Base-by-base conservation (phyloP, 257 asterid genomes). In the Striga asiatica region DNA sequence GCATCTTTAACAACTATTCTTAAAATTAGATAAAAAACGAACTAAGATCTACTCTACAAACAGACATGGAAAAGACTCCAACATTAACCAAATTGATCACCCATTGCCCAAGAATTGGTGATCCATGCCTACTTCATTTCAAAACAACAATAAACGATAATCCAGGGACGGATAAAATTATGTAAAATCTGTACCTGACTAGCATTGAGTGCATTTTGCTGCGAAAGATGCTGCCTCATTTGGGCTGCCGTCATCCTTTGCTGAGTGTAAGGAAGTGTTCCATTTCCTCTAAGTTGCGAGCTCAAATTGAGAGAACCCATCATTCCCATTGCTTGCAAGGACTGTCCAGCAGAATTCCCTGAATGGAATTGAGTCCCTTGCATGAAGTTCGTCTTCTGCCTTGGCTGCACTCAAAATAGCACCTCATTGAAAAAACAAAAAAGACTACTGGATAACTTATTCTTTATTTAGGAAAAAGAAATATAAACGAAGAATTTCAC, bases 361-460 rank as follows among this genome's bases (percentile, higher is more conserved):
- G 82, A 69, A 62, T 81, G 91, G 61, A 78, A 78, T 76, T 87
- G 98, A 45, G 86, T 77, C 58, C 93, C 94, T 74, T 74, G 95
- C 77, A 78, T 66, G 52, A 82, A 72, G 46, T 81, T 85, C 2
- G 88, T 78, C 77, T 88, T 84, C 70, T 81, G 94, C 29, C 93
- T 80, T 11, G 92, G 95, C 94, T 92, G 82, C 88, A 80, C 24
- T 57, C 25, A 69, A 50, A 70, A 25, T 24, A 59, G 19, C 68
- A 73, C 47, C 13, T 35, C n/a, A 42, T 39, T 73, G 47, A 74
- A 71, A 13, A 63, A 62, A 24, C 53, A 32, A 28, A 49, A 1
- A 49, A 0, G 20, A 24, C n/a, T n/a, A n/a, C n/a, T n/a, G n/a
- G n/a, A n/a, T n/a, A n/a, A n/a, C n/a, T n/a, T n/a, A n/a, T n/a